A percentile compares a stretch with the other conserved stretches of the same genome.
Evolutionary conservation across 257 asterid species (phyloP).

Genomic region (Solanum microdontum): DNA sequence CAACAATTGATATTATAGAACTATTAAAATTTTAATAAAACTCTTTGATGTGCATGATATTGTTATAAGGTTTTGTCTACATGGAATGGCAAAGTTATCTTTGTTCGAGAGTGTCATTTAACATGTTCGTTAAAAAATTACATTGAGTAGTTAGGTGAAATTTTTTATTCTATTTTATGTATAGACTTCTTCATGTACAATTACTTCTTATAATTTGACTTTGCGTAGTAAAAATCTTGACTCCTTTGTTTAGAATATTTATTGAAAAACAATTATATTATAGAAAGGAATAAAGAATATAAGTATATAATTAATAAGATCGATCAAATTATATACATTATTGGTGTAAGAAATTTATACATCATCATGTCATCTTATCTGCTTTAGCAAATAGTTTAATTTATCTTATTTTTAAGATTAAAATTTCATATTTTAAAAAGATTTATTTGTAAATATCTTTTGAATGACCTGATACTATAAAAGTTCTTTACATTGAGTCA

Average conservation of each 20-base stretch:
- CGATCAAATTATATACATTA: not conserved
- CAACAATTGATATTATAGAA: constrained; percentile 17
- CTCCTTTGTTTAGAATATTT: too few relatives aligned
- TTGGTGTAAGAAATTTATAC: not conserved
- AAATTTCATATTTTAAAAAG: not conserved
- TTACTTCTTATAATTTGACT: not conserved
- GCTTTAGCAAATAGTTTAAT: not conserved
- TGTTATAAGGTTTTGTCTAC: not conserved
- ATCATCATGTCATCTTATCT: not conserved
- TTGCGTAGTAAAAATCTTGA: not conserved
- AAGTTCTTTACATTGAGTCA: too few relatives aligned
- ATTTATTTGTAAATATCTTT: too few relatives aligned
- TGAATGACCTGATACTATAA: too few relatives aligned
- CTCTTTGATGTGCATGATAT: too few relatives aligned
- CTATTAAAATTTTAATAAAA: too few relatives aligned
- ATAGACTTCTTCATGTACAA: not conserved
- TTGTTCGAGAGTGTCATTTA: not conserved
- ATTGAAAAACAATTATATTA: not conserved
- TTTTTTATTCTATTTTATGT: too few relatives aligned
- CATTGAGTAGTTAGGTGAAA: not conserved
- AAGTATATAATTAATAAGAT: not conserved
- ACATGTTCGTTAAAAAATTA: not conserved
- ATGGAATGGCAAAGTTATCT: not conserved
- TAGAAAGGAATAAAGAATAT: not conserved
- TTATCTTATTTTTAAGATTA: not conserved